Evolutionary conservation across 2,329 filamentous ascomycete species (phyloP), one percentile per base, ranked within the genome.

Genomic region (Penicillium frequentans): DNA sequence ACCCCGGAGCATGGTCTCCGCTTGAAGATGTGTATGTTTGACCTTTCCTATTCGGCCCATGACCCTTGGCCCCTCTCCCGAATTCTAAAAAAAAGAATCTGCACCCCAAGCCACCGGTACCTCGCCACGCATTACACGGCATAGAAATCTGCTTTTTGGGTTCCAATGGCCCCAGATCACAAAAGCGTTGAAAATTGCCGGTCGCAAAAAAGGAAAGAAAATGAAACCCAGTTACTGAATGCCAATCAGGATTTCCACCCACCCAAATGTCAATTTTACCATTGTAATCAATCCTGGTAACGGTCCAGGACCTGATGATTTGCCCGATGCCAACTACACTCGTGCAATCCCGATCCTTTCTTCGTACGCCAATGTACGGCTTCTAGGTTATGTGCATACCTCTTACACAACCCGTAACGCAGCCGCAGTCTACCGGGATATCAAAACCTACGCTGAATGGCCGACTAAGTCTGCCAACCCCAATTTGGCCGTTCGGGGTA

Each of bases 361-460:
- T 53, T 65, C 68, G 21, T 70, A 76, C 61, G 66, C 76, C 57
- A 84, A 84, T 69, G 77, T 80, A 52, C 73, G 76, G 33, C 75
- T 81, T 48, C 68, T 84, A 54, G 79, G 76, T 11, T 82, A 81
- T 65, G 80, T 83, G 66, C 70, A 80, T 46, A 79, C 78, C 54
- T 81, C 78, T 37, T 85, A 82, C 66, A 72, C 70, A 23, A 69
- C 64, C 47, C 73, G 74, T 49, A 66, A 74, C 49, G 64, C 81
- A 70, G 67, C 74, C 65, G 56, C 75, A 71, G 67, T 79, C 48
- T 68, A 65, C 55, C 62, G 69, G 57, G 80, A 83, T 57, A 75
- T 83, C 46, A 72, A 73, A 51, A 71, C 69, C 5, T 82, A 81
- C 56, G 75, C 73, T 16, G 74, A 71, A 37, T 82, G 80, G 79